These are phyloP conservation scores for Sporothrix schenckii DNA, from an alignment of 2,329 filamentous ascomycete species.

Conservation along the genomic window DNA sequence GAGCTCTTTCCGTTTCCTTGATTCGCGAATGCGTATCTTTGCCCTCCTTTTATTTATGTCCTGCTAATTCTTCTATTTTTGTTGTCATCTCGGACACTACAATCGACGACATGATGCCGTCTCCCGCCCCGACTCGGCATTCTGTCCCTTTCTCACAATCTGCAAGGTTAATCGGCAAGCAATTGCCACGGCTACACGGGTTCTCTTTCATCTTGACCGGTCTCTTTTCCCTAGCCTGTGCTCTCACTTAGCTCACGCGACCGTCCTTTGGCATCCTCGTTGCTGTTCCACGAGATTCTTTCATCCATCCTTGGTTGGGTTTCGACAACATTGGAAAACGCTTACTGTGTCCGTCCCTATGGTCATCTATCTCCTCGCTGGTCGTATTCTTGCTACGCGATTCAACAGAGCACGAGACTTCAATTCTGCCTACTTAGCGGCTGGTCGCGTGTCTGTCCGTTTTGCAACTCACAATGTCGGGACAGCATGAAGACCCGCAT, in stretches of 20 bases:
- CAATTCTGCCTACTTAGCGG: not conserved
- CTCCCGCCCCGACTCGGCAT: not conserved
- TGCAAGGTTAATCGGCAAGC: not conserved
- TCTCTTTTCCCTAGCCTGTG: not conserved
- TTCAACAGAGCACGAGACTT: not conserved
- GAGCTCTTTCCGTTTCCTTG: not conserved
- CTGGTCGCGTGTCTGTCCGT: not conserved
- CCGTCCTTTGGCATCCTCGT: not conserved
- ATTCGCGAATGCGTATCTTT: not conserved
- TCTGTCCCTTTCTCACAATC: not conserved
- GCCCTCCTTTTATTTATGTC: not conserved
- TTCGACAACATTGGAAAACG: not conserved
- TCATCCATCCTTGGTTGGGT: too few relatives aligned
- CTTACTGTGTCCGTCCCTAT: too few relatives aligned
- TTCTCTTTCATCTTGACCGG: not conserved
- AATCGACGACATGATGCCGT: not conserved
- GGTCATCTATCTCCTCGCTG: not conserved
- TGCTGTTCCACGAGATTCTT: not conserved
- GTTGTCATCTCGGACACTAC: not conserved
- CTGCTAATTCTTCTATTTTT: not conserved
- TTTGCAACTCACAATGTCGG: constrained; percentile 22
- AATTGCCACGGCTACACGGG: not conserved
- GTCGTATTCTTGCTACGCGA: not conserved
- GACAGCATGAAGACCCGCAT: not conserved
- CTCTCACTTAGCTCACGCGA: too few relatives aligned